phyloP scores from a whole-genome alignment of 768 basidiomycete species.

The Leucogyrophana mollusca region DNA sequence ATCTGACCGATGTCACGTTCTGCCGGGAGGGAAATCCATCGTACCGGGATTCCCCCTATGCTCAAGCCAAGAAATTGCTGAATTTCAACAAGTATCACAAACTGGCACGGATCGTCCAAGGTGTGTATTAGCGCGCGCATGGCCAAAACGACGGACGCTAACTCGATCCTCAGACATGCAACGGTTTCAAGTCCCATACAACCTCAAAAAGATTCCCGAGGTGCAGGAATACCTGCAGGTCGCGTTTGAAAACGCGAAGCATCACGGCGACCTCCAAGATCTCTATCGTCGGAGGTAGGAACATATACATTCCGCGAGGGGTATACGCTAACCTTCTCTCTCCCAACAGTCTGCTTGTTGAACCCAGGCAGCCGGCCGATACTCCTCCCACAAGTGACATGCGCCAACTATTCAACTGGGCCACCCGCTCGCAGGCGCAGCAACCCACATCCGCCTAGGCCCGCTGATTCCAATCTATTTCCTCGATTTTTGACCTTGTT shows the following conservation, averaged over 20 bases:
- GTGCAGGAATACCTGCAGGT: slow-evolving; percentile 77
- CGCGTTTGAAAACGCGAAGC: slow-evolving; percentile 72
- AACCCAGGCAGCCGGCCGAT: slow-evolving; percentile 80
- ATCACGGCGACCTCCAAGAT: slow-evolving; percentile 82
- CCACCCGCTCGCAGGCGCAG: slow-evolving; percentile 53
- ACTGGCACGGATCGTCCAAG: slow-evolving; percentile 81
- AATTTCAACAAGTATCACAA: slow-evolving; percentile 98
- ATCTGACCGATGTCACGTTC: slow-evolving; percentile 92
- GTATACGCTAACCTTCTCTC: neutral
- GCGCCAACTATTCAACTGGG: slow-evolving; percentile 80
- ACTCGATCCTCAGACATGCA: slow-evolving; percentile 92
- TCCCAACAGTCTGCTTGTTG: slow-evolving; percentile 65
- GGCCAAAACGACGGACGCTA: too few relatives aligned
- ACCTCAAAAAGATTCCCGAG: slow-evolving; percentile 85
- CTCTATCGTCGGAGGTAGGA: slow-evolving; percentile 81
- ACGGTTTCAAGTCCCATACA: slow-evolving; percentile 86
- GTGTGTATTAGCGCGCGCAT: slow-evolving; percentile 31
- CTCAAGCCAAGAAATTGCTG: slow-evolving; percentile 74
- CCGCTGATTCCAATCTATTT: slow-evolving; percentile 12
- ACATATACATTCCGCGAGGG: neutral
- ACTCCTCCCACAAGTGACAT: slow-evolving; percentile 61
- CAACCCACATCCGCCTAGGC: slow-evolving; percentile 35
- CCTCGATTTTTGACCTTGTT: slow-evolving; percentile 5
- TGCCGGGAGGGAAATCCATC: slow-evolving; percentile 94
- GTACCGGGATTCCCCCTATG: slow-evolving; percentile 73